Evolutionary conservation across 2,329 filamentous ascomycete species (phyloP).

Genomic region (Lomentospora prolificans): DNA sequence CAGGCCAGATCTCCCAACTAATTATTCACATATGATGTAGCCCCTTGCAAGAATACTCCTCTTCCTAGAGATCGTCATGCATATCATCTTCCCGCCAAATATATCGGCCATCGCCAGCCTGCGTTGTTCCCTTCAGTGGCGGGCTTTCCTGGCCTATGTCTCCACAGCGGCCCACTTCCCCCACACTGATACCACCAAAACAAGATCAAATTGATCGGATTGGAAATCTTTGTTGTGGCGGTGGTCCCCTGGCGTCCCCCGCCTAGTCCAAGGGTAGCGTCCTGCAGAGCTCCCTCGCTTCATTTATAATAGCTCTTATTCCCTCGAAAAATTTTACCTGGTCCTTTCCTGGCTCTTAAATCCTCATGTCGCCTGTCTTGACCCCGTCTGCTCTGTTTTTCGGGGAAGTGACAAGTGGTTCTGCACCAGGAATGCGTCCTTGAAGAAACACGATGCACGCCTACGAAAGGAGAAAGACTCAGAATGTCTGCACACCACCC

Average conservation of each 20-base stretch:
- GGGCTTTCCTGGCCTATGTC: not conserved
- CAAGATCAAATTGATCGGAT: not conserved
- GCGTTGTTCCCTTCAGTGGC: not conserved
- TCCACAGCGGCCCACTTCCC: not conserved
- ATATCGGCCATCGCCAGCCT: not conserved
- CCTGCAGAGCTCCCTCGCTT: not conserved
- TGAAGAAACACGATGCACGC: not conserved
- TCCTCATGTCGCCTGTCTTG: not conserved
- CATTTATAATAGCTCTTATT: not conserved
- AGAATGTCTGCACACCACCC: not conserved
- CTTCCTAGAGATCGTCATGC: not conserved
- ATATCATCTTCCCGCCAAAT: not conserved
- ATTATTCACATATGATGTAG: not conserved
- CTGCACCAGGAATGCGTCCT: too few relatives aligned
- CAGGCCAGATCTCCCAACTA: not conserved
- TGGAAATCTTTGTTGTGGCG: not conserved
- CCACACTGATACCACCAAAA: constrained; percentile 1
- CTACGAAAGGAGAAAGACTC: not conserved
- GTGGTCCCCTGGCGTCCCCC: not conserved
- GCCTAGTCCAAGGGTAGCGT: not conserved
- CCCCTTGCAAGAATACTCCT: not conserved
- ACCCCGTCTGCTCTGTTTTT: not conserved
- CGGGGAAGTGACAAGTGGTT: too few relatives aligned
- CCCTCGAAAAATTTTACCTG: not conserved
- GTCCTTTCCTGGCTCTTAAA: too few relatives aligned